Conservation (phyloP, 345 rosid species). For the Salix arbutifolia region DNA sequence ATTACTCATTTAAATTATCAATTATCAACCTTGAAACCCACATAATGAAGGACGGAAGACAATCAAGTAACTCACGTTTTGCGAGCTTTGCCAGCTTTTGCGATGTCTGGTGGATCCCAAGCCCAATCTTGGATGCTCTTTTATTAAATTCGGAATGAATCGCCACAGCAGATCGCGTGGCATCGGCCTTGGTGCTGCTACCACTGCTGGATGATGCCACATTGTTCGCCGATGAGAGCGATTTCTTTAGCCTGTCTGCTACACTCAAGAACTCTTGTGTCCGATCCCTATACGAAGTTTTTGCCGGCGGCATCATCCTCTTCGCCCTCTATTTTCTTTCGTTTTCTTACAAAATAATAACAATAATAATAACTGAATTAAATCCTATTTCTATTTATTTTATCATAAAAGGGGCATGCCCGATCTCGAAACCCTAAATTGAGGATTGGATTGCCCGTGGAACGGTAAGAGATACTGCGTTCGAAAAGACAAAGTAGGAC, state of each 20-base stretch:
- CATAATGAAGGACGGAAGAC: not conserved
- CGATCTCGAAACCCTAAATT: slow-evolving; percentile 7
- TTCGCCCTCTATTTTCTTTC: not conserved
- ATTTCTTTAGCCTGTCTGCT: slow-evolving; percentile 52
- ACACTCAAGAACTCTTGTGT: slow-evolving; percentile 56
- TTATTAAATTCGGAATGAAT: slow-evolving; percentile 60
- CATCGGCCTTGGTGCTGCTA: slow-evolving; percentile 35
- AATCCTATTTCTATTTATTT: not conserved
- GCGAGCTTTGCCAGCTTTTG: slow-evolving; percentile 78
- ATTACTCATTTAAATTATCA: not conserved
- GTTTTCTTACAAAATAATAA: not conserved
- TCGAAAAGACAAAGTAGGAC: not conserved
- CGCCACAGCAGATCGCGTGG: slow-evolving; percentile 43
- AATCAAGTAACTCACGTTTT: slow-evolving; percentile 43
- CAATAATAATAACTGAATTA: not conserved
- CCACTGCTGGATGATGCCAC: slow-evolving; percentile 22
- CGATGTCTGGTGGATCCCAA: slow-evolving; percentile 71
- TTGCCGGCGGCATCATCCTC: slow-evolving; percentile 27
- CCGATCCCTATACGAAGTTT: slow-evolving; percentile 66
- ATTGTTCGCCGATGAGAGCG: slow-evolving; percentile 30
- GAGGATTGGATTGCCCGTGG: not conserved
- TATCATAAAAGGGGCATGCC: not conserved
- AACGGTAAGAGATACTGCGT: not conserved
- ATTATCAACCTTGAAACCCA: not conserved
- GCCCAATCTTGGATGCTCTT: slow-evolving; percentile 56